A percentile compares a stretch with the other conserved stretches of the same genome.
Conservation (phyloP, 768 basidiomycete genomes). For the Sarcodon aspratus region DNA sequence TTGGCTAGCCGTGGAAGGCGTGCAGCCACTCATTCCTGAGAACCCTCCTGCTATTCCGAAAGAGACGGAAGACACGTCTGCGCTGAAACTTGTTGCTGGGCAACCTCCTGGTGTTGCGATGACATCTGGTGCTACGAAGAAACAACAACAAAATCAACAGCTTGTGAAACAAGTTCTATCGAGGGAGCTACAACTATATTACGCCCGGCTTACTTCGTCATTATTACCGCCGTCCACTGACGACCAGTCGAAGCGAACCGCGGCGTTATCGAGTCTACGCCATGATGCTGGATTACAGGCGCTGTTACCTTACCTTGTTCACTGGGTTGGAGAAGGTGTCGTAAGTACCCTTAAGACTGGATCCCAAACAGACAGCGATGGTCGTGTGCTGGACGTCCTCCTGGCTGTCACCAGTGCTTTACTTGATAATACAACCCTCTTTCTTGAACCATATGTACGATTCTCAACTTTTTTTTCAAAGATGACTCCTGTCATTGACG, state of each 20-base stretch:
- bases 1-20: slow-evolving; percentile 97
- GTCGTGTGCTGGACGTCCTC: slow-evolving; percentile 65
- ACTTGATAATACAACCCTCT: slow-evolving; percentile 77
- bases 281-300: slow-evolving; percentile 88
- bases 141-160: slow-evolving; percentile 51
- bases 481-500: neutral
- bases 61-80: slow-evolving; percentile 25
- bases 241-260: slow-evolving; percentile 67
- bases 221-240: slow-evolving; percentile 54
- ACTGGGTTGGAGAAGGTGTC: slow-evolving; percentile 90
- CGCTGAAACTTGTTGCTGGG: slow-evolving; percentile 16
- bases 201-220: slow-evolving; percentile 79
- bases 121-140: slow-evolving; percentile 19
- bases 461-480: neutral
- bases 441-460: slow-evolving; percentile 93
- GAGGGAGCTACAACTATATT: slow-evolving; percentile 90
- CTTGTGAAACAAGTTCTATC: slow-evolving; percentile 90
- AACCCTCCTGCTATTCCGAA: slow-evolving; percentile 80
- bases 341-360: slow-evolving; percentile 44
- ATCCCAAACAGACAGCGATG: slow-evolving; percentile 48
- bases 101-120: slow-evolving; percentile 16
- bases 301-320: slow-evolving; percentile 84
- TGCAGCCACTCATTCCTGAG: slow-evolving; percentile 93
- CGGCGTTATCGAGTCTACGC: slow-evolving; percentile 82
- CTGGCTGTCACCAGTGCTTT: slow-evolving; percentile 80